Base-by-base conservation (phyloP, 192 early-diverging fungal species). In the Coemansia sp. region DNA sequence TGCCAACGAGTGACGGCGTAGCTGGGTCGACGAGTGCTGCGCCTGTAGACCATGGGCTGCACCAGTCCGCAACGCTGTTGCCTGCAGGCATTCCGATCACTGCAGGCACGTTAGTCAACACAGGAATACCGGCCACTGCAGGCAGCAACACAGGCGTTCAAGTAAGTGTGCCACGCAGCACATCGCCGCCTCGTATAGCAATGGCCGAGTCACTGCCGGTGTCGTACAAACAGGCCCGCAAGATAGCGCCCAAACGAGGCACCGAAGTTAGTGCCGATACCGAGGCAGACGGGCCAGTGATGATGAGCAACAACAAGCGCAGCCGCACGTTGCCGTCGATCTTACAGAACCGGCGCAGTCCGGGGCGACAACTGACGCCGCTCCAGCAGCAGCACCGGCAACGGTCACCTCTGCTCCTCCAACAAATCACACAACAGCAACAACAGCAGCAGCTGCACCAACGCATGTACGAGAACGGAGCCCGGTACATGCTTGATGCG, bases 221-320 rank as follows among this genome's bases (percentile, higher is more conserved):
- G 59, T 65, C 69, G 3, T 62, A 68, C 26, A 57, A 61, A 0
- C 9, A 57, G 19, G 41, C 61, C 2, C 72, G 78, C 65, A 80
- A 75, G 31, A 71, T 80, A 7, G 78, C 78, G 16, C 78, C 78
- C 17, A 80, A 80, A 63, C 78, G 78, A 35, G 78, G 68, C 4
- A 26, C 17, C n/a, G 66, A 58, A 2, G 65, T 31, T n/a, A 25
- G 39, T 8, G 39, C 7, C 7, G 39, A 16, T 41, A 19, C 50
- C 65, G 66, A 14, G 61, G 62, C 26, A 38, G 75, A 77, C 6
- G 51, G 25, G 2, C 72, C 78, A 9, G n/a, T 48, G n/a, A 75
- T 69, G 69, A 67, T 80, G 58, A 53, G 59, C 23, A 27, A 47
- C 10, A 68, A 62, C 57, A 80, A 80, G 66, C 78, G 78, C 37